phyloP scores from a whole-genome alignment of 2,329 filamentous ascomycete genomes.

The Xylariaceae sp. region DNA sequence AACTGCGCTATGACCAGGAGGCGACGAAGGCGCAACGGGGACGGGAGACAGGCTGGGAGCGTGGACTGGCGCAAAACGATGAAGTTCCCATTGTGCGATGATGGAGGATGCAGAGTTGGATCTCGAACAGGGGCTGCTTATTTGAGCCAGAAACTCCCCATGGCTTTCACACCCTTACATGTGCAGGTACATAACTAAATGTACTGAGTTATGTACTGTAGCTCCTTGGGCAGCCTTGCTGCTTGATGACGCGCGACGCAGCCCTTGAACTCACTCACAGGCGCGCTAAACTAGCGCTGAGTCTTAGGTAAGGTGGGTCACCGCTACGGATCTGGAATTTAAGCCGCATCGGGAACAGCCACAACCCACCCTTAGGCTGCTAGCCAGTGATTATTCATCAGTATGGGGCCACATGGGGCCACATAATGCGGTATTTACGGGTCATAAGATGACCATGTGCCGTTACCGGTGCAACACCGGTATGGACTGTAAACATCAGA shows the following conservation, averaged over 20 bases:
- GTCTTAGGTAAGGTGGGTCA: not conserved
- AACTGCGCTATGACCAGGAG: not conserved
- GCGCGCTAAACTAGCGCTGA: too few species aligned
- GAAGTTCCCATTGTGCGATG: not conserved
- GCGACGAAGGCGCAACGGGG: not conserved
- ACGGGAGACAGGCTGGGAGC: not conserved
- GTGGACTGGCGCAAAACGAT: conserved; percentile 5
- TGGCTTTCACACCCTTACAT: not conserved
- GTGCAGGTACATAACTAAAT: not conserved
- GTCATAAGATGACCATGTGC: too few species aligned
- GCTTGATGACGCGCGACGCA: conserved; percentile 9
- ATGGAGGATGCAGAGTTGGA: conserved; percentile 1
- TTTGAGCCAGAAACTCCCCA: not conserved
- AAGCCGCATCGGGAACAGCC: not conserved
- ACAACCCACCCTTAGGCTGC: too few species aligned
- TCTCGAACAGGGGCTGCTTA: not conserved
- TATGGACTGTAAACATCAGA: too few species aligned
- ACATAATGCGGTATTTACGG: too few species aligned
- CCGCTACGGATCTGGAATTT: too few species aligned
- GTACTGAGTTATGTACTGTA: not conserved
- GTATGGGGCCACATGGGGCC: too few species aligned
- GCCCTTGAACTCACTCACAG: not conserved
- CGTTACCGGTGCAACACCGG: too few species aligned
- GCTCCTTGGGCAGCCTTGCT: not conserved
- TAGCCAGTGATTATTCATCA: too few species aligned